A percentile compares a stretch with the other conserved stretches of the same genome.
phyloP scores from a whole-genome alignment of 1,284 basidiomycete species.

The Mycena sp. region DNA sequence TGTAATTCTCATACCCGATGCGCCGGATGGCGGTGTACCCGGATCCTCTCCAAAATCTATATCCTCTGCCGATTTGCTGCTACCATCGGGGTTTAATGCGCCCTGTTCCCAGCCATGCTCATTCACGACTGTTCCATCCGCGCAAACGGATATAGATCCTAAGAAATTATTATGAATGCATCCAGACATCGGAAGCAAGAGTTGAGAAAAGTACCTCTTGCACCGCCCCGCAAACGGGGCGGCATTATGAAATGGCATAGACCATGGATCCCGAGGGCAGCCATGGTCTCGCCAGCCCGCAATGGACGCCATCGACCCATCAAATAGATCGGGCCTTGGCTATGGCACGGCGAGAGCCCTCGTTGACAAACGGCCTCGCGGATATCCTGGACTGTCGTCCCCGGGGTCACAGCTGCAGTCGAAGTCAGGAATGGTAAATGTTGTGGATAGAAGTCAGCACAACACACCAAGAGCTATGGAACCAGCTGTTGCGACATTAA shows the following conservation, averaged over 20 bases:
- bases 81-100: constrained; percentile 2
- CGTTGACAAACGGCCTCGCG: neutral
- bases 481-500: too few species aligned
- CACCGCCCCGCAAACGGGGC: neutral
- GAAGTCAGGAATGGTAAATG: too few species aligned
- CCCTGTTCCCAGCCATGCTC: too few species aligned
- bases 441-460: too few species aligned
- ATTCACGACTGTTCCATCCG: too few species aligned
- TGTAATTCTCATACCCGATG: neutral
- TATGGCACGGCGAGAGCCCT: neutral
- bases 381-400: neutral
- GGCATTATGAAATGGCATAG: too few species aligned
- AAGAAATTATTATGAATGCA: neutral
- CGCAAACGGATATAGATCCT: neutral
- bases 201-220: neutral
- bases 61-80: neutral
- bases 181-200: neutral
- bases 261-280: too few species aligned
- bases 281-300: too few species aligned
- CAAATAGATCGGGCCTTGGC: too few species aligned
- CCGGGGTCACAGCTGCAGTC: neutral
- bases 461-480: too few species aligned
- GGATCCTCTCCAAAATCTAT: constrained; percentile 6
- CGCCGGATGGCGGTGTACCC: neutral
- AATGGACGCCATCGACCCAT: too few species aligned